Percentiles rank a stretch among this genome's conserved stretches.
These are phyloP conservation scores for Thelephora terrestris DNA, from an alignment of 1,284 basidiomycete genomes.

Conservation along the genomic window DNA sequence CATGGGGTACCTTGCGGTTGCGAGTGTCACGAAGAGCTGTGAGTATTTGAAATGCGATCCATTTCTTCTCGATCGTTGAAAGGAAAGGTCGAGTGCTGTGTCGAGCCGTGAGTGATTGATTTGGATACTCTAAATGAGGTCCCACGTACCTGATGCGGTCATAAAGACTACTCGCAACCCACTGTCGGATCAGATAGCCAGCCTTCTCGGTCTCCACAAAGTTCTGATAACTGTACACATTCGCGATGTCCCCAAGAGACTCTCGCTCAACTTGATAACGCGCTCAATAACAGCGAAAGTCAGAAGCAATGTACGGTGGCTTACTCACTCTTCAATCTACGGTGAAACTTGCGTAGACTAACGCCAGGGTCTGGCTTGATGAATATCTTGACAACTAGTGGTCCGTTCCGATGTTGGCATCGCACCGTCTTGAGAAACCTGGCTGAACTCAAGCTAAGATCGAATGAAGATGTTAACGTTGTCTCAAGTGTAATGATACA, in stretches of 20 bases:
- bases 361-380: conserved; percentile 66
- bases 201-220: conserved; percentile 95
- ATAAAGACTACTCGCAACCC: conserved; percentile 91
- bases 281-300: conserved; percentile 1
- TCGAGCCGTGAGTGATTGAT: not conserved
- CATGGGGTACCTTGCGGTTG: conserved; percentile 81
- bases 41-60: conserved; percentile 94
- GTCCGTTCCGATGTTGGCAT: conserved; percentile 62
- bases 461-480: too few relatives aligned
- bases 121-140: not conserved
- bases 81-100: conserved; percentile 91
- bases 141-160: conserved; percentile 85
- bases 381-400: conserved; percentile 73
- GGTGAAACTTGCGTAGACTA: conserved; percentile 51
- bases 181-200: conserved; percentile 92
- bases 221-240: conserved; percentile 84
- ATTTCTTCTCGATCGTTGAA: conserved; percentile 89
- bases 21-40: conserved; percentile 79
- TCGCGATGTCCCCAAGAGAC: conserved; percentile 73
- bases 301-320: not conserved
- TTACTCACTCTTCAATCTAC: conserved; percentile 51
- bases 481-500: too few relatives aligned
- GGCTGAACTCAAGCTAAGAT: conserved; percentile 70
- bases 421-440: conserved; percentile 92
- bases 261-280: conserved; percentile 66